Percentiles rank a stretch among this genome's conserved stretches.
Conservation (phyloP, 179 eudicot genomes). For the Beta macrorhiza region DNA sequence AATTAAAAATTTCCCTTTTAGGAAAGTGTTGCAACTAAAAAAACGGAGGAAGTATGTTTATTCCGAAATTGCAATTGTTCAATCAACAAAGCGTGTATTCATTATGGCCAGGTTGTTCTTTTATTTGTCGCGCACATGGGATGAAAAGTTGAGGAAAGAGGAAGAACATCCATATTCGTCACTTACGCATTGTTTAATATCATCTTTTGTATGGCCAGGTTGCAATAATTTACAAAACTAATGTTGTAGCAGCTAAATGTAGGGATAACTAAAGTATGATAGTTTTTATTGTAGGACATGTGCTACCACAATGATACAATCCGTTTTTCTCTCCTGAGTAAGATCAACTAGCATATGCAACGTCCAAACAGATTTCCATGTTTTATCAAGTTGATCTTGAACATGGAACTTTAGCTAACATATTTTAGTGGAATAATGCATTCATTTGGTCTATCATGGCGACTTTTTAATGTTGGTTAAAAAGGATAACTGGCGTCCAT, state of each 20-base stretch:
- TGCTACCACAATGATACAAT: background rate
- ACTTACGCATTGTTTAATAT: background rate
- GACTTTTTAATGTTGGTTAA: constrained; percentile 5
- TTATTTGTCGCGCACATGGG: no score
- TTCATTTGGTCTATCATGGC: background rate
- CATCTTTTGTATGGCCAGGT: background rate
- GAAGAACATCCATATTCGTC: background rate
- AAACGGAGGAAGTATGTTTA: no score
- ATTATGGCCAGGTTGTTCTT: no score
- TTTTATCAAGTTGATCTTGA: background rate
- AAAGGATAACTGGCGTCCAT: constrained; percentile 53
- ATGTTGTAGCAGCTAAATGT: background rate
- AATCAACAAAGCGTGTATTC: no score
- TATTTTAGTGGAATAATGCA: background rate
- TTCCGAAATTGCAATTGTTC: no score
- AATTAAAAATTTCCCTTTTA: no score
- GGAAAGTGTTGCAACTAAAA: no score
- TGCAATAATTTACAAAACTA: background rate
- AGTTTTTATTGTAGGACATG: constrained; percentile 6
- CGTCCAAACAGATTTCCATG: background rate
- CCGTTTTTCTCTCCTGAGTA: background rate
- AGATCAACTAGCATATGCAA: background rate
- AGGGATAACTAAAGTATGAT: background rate
- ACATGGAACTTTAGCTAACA: constrained; percentile 6
- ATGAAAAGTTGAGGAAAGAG: no score